Evolutionary conservation across 495 filamentous ascomycete genomes (phyloP).

Genomic region (Talaromyces proteolyticus): DNA sequence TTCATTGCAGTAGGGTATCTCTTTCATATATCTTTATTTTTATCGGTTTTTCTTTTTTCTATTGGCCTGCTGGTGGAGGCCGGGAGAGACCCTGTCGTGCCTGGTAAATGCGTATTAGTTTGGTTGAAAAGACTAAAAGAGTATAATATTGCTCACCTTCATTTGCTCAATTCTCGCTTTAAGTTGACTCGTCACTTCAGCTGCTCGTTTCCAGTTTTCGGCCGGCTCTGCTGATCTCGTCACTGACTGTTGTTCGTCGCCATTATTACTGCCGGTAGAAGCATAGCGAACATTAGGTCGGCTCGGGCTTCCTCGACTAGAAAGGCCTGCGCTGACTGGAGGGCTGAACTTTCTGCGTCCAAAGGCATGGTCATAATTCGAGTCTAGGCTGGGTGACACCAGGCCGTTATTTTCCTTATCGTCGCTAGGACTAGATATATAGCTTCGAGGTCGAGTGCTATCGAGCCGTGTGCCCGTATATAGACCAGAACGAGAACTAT

Average conservation of each 20-base stretch:
- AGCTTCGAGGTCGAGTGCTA: constrained; percentile 52
- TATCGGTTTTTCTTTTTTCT: not conserved
- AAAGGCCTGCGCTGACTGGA: constrained; percentile 43
- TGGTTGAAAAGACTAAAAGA: not conserved
- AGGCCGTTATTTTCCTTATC: constrained; percentile 68
- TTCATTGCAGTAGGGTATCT: not conserved
- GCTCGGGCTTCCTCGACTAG: constrained; percentile 53
- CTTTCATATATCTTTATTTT: not conserved
- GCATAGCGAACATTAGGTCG: constrained; percentile 29
- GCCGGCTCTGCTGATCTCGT: constrained; percentile 49
- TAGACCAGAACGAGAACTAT: constrained; percentile 25
- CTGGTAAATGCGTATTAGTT: constrained; percentile 1
- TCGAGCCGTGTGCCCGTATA: constrained; percentile 35
- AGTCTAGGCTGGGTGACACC: constrained; percentile 29
- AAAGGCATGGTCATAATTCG: constrained; percentile 27
- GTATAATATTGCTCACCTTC: constrained; percentile 45
- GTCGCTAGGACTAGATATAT: constrained; percentile 66
- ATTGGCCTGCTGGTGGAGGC: constrained; percentile 2
- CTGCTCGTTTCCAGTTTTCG: constrained; percentile 95
- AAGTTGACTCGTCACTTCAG: constrained; percentile 96
- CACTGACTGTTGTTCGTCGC: constrained; percentile 29
- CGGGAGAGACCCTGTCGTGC: constrained; percentile 9
- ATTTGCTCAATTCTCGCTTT: constrained; percentile 93
- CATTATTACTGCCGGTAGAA: constrained; percentile 23
- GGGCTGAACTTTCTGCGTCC: constrained; percentile 41